phyloP scores from a whole-genome alignment of 331 rosid species.

The Pyrus hybrid region DNA sequence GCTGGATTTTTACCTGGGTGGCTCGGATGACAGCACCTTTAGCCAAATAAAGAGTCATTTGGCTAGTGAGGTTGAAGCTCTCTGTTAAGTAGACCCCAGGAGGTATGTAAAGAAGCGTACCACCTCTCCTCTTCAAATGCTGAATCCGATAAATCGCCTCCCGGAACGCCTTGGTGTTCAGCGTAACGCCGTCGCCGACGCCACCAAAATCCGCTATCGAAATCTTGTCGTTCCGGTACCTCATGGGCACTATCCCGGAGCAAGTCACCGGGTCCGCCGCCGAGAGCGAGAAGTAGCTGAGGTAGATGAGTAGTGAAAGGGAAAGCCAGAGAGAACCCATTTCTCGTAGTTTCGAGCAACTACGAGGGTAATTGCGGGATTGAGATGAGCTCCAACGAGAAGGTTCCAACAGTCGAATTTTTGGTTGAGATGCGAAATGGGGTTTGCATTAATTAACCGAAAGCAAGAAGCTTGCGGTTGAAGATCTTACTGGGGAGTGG shows the following conservation, averaged over 20 bases:
- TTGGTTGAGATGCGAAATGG: background rate
- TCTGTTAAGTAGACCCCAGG: constrained; percentile 70
- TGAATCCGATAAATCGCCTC: constrained; percentile 61
- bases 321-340: background rate
- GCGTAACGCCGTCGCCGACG: constrained; percentile 63
- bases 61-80: constrained; percentile 72
- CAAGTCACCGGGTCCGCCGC: constrained; percentile 35
- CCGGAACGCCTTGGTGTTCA: constrained; percentile 66
- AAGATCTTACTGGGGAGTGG: background rate
- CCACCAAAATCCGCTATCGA: constrained; percentile 66
- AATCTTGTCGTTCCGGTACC: constrained; percentile 44
- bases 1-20: constrained; percentile 35
- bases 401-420: constrained; percentile 7
- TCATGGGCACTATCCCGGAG: constrained; percentile 52
- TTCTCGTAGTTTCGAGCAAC: background rate
- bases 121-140: constrained; percentile 52
- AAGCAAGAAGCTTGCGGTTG: background rate
- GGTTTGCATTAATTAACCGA: background rate
- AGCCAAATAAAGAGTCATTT: constrained; percentile 76
- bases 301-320: background rate
- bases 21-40: constrained; percentile 78
- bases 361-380: background rate
- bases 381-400: constrained; percentile 8
- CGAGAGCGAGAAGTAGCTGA: background rate
- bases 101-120: constrained; percentile 77